A percentile compares a stretch with the other conserved stretches of the same genome.
Evolutionary conservation across 805 yeast genomes (phyloP).

Genomic region (Kodamaea neixiangensis): DNA sequence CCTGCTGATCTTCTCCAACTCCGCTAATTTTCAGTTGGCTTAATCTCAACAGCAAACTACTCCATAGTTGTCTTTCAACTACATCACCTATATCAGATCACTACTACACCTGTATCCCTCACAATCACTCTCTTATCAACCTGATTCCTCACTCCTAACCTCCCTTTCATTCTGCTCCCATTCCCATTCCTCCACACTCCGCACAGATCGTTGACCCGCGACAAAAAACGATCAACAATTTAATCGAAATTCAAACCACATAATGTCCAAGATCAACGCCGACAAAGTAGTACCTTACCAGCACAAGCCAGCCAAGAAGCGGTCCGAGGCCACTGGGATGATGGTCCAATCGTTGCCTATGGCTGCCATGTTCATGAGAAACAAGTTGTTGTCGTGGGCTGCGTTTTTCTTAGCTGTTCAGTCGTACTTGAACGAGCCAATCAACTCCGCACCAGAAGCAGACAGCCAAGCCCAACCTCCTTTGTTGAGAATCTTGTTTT

Average conservation of each 20-base stretch:
- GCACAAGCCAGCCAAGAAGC: constrained; percentile 51
- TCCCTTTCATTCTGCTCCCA: background rate
- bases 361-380: constrained; percentile 69
- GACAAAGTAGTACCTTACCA: constrained; percentile 42
- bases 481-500: constrained; percentile 47
- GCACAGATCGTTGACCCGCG: background rate
- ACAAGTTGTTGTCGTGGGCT: constrained; percentile 58
- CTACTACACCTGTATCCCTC: too few relatives aligned
- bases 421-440: constrained; percentile 47
- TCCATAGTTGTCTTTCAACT: background rate
- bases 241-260: constrained; percentile 1
- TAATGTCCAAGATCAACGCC: constrained; percentile 29
- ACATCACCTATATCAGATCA: too few relatives aligned
- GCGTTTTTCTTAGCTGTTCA: constrained; percentile 53
- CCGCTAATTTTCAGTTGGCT: background rate
- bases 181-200: background rate
- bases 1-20: background rate
- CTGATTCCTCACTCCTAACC: constrained; percentile 1
- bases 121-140: background rate
- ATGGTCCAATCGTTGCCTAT: constrained; percentile 61
- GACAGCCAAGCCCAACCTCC: constrained; percentile 43
- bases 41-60: background rate
- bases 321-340: constrained; percentile 47
- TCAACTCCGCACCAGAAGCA: constrained; percentile 29
- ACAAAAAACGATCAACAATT: background rate